Base-by-base conservation (phyloP, 768 basidiomycete species). In the Saitozyma sp. region DNA sequence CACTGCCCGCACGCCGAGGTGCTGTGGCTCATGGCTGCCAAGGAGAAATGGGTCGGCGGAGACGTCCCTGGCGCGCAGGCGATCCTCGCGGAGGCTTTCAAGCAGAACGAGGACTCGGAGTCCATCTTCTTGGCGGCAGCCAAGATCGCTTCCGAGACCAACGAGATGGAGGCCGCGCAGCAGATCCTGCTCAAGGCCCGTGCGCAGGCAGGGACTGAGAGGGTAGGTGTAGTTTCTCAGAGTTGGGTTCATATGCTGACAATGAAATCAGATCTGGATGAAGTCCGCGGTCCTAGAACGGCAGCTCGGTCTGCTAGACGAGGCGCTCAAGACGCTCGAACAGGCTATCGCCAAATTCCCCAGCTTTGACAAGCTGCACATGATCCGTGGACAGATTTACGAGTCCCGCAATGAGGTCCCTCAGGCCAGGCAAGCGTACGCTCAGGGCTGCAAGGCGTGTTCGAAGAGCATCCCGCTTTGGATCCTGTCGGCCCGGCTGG, bases 111-210 rank as follows among this genome's bases (percentile, higher is more conserved):
- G 11, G 93, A 97, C 78, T 94, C 91, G 75, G 96, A 98, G 81
- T 88, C 89, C 67, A 97, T 99, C 73, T 98, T 94, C 93, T 82
- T 99, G 58, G 96, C 95, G 2, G 96, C 95, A 38, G 91, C 95
- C 66, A 98, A 98, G 79, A 83, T 97, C 6, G 95, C 97, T 76
- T 91, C 93, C 0, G 94, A 97, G 83, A 98, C 95, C 68, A 89
- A 90, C 3, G 90, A 98, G 75, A 82, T 91, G 63, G 87, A 83
- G 6, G 92, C 91, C 16, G 95, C 95, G 2, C 83, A 88, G 64
- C 89, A 93, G 79, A 81, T 99, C 50, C 83, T 98, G 66, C 86
- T 89, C 53, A 89, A 93, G 64, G 96, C 95, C 11, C 83, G 95
- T 62, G 89, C 86, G 16, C 90, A 94, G 11, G 92, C 94, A 0